Evolutionary conservation across 352 stramenopile genomes (phyloP), one percentile per base, ranked within the genome.

Genomic region (Phytophthora pini): DNA sequence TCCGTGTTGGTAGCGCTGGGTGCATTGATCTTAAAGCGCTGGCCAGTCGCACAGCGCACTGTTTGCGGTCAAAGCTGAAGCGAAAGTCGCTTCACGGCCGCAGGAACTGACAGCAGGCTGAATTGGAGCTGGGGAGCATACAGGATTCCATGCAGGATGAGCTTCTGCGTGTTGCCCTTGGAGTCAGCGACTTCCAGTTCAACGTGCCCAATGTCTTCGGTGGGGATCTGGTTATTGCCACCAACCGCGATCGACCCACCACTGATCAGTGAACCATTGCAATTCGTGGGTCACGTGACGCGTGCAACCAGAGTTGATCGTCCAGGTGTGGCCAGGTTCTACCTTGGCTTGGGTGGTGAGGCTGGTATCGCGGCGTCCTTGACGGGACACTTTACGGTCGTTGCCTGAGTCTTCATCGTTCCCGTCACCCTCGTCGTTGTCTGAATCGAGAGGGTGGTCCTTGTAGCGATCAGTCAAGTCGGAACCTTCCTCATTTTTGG

Each of bases 161-260:
- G 17, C 17, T 20, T 20, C 17, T 20, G 17, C 17, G 17, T 20
- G 17, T 0, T 20, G 17, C 17, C 17, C 17, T 20, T 20, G 17
- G 17, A 20, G 17, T 20, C 17, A 20, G 17, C 17, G 17, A 20
- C 17, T 20, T 20, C 17, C 17, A 20, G 17, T 20, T 20, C 17
- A 20, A 20, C 17, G 17, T 20, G 17, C 17, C 17, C 17, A 20
- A 20, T 20, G 17, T 20, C 17, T 20, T 20, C 17, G 17, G 17
- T 20, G 17, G 17, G 17, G 17, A 20, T 20, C 17, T 20, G 17
- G 17, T 20, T 20, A 20, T 20, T 20, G 10, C 58, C 45, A 2
- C 58, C 58, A 22, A 68, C 58, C 2, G 65, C 65, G 40, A 69
- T 69, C 1, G 45, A 57, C 3, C 46, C 61, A 48, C 22, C 50